Percentiles rank a stretch among this genome's conserved stretches.
Conservation (phyloP, 177 flowering plant genomes). For the Tripterygium wilfordii region DNA sequence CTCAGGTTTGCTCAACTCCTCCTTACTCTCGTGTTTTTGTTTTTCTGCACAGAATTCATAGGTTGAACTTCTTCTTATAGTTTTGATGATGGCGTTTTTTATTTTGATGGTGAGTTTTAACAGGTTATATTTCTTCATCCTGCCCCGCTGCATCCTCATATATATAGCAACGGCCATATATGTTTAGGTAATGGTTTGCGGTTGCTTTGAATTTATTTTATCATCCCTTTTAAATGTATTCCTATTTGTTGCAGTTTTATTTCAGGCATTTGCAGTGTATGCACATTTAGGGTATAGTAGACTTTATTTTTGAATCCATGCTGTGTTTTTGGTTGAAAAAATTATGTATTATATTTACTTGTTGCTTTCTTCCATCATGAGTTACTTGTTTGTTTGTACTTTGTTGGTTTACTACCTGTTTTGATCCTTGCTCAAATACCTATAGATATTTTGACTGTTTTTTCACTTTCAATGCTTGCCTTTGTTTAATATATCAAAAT, state of each 20-base stretch:
- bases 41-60: background rate
- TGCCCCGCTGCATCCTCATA: constrained; percentile 93
- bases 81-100: background rate
- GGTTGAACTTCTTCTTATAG: constrained; percentile 3
- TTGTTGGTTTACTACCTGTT: too few species aligned
- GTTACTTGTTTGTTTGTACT: too few species aligned
- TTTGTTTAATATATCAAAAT: too few species aligned
- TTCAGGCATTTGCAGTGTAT: background rate
- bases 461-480: too few species aligned
- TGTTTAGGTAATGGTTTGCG: constrained; percentile 65
- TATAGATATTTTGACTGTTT: too few species aligned
- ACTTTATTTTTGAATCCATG: too few species aligned
- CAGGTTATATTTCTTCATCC: constrained; percentile 90
- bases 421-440: too few species aligned
- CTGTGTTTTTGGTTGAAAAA: too few species aligned
- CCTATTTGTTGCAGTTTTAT: background rate
- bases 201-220: background rate
- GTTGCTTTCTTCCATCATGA: too few species aligned
- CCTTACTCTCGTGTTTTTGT: background rate
- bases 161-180: constrained; percentile 94
- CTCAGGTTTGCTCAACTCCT: constrained; percentile 50
- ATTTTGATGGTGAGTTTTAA: constrained; percentile 2
- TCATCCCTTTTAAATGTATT: background rate
- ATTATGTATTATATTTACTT: too few species aligned
- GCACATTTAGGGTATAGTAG: too few species aligned